These are phyloP conservation scores for Diaporthe sp. DNA, from an alignment of 2,329 filamentous ascomycete species.

Conservation along the genomic window DNA sequence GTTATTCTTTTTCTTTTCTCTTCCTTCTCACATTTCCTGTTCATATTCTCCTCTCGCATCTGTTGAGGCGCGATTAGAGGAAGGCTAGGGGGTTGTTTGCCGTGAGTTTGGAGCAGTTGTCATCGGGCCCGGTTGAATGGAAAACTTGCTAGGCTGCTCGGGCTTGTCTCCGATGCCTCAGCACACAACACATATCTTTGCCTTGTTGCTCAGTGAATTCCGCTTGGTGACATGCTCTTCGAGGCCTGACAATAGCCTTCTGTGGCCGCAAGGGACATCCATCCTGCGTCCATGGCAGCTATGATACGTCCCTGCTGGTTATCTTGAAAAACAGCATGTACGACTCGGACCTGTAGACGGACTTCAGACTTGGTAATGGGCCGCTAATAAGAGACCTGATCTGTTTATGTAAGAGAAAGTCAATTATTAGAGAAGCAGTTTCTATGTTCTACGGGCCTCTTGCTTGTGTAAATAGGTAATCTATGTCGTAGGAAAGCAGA, in stretches of 20 bases:
- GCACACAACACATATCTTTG: not conserved
- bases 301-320: no score
- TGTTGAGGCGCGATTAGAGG: constrained; percentile 26
- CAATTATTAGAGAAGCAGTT: not conserved
- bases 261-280: not conserved
- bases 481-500: no score
- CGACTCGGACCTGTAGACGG: not conserved
- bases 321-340: no score
- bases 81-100: not conserved
- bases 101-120: constrained; percentile 13
- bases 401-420: not conserved
- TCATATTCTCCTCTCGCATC: constrained; percentile 16
- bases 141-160: constrained; percentile 21
- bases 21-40: constrained; percentile 4
- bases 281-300: not conserved
- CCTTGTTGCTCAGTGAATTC: not conserved
- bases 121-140: constrained; percentile 3
- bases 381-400: not conserved
- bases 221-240: not conserved
- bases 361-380: not conserved
- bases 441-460: not conserved
- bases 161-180: constrained; percentile 27
- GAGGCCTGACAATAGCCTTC: not conserved
- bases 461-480: no score
- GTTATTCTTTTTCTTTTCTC: not conserved